phyloP scores from a whole-genome alignment of 768 basidiomycete genomes.

The Serendipita sp. region DNA sequence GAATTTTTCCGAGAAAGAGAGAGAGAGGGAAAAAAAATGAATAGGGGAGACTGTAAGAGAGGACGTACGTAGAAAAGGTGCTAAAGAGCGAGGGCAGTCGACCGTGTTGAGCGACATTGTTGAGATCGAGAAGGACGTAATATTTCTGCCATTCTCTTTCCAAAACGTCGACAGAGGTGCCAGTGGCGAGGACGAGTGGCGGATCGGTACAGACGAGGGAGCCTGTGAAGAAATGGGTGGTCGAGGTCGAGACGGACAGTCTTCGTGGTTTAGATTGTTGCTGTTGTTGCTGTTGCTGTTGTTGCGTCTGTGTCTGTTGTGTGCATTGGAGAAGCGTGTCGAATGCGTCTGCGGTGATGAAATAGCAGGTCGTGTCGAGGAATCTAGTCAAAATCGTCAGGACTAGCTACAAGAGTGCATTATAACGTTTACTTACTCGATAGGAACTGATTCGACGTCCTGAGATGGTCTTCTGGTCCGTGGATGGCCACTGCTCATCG shows the following conservation, averaged over 20 bases:
- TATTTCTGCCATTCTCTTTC: constrained; percentile 1
- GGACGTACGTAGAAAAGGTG: neutral
- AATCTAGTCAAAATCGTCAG: neutral
- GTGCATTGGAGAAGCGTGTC: constrained; percentile 5
- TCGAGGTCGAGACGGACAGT: neutral
- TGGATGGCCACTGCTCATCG: neutral
- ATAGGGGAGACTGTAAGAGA: neutral
- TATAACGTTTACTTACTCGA: neutral
- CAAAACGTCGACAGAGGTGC: neutral
- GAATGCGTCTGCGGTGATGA: constrained; percentile 4
- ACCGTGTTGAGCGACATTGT: neutral
- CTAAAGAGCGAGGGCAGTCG: neutral
- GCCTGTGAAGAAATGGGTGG: constrained; percentile 1
- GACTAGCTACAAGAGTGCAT: neutral
- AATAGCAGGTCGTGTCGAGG: constrained; percentile 4
- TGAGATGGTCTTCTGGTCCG: neutral
- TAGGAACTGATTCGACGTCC: neutral
- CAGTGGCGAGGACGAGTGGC: constrained; percentile 1
- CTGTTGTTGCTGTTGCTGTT: neutral
- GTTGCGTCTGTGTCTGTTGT: neutral
- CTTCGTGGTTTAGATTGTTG: neutral
- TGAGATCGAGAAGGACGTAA: neutral
- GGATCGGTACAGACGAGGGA: constrained; percentile 5
- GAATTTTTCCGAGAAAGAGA: neutral
- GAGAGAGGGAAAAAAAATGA: neutral